Evolutionary conservation across 2,329 filamentous ascomycete species (phyloP), one percentile per base, ranked within the genome.

Genomic region (Colletotrichum tanaceti): DNA sequence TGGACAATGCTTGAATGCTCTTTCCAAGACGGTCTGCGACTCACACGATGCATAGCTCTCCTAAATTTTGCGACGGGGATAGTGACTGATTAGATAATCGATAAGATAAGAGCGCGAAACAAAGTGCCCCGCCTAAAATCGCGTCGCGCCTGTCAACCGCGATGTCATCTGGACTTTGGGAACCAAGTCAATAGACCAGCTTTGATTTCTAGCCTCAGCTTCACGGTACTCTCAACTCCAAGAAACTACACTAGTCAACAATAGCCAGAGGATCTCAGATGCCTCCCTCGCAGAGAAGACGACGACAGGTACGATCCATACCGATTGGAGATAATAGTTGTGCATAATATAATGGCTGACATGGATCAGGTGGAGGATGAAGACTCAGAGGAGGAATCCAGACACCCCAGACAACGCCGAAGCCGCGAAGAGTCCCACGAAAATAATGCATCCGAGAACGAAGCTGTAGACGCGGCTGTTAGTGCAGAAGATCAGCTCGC

Each of bases 401-500:
- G 71, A 13, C 75, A 76, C 9, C 76, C 76, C 5, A 74, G 74
- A 22, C 79, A 79, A 71, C 76, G 78, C 41, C 73, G 65, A 47
- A 75, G 74, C 58, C 72, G 72, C 52, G 71, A 74, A 20, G 72
- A 71, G 39, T 78, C 72, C n/a, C 77, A 76, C 50, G 79, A 74
- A 4, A 77, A 77, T 41, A 74, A 72, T 16, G 77, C 73, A 38
- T 72, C 76, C 47, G 83, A 79, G n/a, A 79, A 81, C 3, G 77
- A 79, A 4, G 77, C 73, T 1, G 78, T 79, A 74, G 77, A 78
- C 9, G 71, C 64, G 3, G 74, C 77, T 6, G 66, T 71, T n/a
- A 80, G 75, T 39, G 81, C 79, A 46, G 83, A 85, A 43, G 80
- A 84, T 4, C 85, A 88, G 71, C 77, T 89, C 41, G 85, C 87